A percentile compares a stretch with the other conserved stretches of the same genome.
Conservation (phyloP, 495 filamentous ascomycete species). For the Neurospora sp. region DNA sequence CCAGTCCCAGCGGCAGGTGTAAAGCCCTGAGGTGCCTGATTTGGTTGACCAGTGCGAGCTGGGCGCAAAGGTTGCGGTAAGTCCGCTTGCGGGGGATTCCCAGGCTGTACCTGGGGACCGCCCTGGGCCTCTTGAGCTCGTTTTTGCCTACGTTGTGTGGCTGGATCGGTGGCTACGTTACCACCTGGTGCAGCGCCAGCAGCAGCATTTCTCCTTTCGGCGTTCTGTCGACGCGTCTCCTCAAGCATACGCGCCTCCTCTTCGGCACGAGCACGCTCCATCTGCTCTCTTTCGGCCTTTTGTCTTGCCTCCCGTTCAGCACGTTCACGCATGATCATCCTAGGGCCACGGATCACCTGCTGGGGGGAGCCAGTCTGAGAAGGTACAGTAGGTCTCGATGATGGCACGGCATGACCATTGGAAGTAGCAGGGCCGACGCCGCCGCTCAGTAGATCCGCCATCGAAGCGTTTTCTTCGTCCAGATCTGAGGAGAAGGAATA, state of each 20-base stretch:
- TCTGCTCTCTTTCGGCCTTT: constrained; percentile 48
- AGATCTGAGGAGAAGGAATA: constrained; percentile 74
- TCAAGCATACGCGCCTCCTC: constrained; percentile 44
- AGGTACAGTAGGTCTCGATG: constrained; percentile 29
- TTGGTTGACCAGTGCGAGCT: constrained; percentile 13
- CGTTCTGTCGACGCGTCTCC: constrained; percentile 36
- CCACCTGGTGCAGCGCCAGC: constrained; percentile 49
- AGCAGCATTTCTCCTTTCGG: constrained; percentile 41
- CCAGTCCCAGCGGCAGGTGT: constrained; percentile 1
- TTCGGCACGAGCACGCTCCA: constrained; percentile 40
- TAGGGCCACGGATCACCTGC: constrained; percentile 45
- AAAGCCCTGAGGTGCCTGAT: constrained; percentile 12
- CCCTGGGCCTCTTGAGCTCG: constrained; percentile 18
- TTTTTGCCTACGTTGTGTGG: constrained; percentile 32
- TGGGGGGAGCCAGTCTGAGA: constrained; percentile 40
- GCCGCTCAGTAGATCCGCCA: constrained; percentile 71
- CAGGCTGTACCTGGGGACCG: constrained; percentile 2
- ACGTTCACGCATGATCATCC: constrained; percentile 68
- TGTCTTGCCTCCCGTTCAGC: constrained; percentile 51
- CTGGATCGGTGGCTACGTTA: constrained; percentile 21
- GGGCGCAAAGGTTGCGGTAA: constrained; percentile 15
- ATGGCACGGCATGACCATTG: constrained; percentile 39
- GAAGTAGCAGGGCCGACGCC: constrained; percentile 35
- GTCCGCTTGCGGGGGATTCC: constrained; percentile 2
- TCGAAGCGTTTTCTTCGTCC: constrained; percentile 84